A percentile compares a stretch with the other conserved stretches of the same genome.
These are phyloP conservation scores for Aquilaria malaccensis DNA, from an alignment of 345 rosid genomes.

Conservation along the genomic window DNA sequence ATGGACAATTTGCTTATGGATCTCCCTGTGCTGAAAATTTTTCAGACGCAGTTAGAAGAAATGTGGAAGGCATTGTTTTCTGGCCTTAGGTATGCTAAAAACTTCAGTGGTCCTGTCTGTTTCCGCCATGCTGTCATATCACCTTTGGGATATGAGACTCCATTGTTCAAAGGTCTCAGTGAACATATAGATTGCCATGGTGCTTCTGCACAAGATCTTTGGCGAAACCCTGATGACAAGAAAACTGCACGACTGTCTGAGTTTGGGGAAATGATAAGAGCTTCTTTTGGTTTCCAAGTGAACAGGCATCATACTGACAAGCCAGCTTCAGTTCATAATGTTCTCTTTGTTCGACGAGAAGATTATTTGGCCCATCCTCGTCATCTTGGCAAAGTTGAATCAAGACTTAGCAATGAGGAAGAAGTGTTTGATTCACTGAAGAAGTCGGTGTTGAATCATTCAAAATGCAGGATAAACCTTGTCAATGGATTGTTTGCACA, in stretches of 20 bases:
- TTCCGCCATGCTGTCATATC: constrained; percentile 73
- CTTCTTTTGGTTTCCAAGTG: constrained; percentile 65
- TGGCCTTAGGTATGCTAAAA: constrained; percentile 63
- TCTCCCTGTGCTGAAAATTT: constrained; percentile 7
- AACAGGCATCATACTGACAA: constrained; percentile 47
- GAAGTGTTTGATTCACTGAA: constrained; percentile 62
- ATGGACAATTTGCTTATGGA: constrained; percentile 4
- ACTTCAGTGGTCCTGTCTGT: constrained; percentile 73
- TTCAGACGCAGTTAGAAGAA: constrained; percentile 81
- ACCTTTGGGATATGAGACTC: constrained; percentile 87
- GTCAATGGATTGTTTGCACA: constrained; percentile 86
- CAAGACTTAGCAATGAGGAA: constrained; percentile 80
- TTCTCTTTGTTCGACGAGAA: constrained; percentile 89
- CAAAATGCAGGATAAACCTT: constrained; percentile 57
- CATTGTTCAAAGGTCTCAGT: constrained; percentile 68
- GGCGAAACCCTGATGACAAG: constrained; percentile 52
- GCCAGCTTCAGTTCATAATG: constrained; percentile 36
- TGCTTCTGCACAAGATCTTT: constrained; percentile 52
- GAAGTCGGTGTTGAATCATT: constrained; percentile 53
- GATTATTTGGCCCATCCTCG: constrained; percentile 96
- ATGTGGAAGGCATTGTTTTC: constrained; percentile 88
- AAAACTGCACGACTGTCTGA: constrained; percentile 77
- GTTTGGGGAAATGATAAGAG: constrained; percentile 92
- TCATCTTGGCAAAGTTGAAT: constrained; percentile 69
- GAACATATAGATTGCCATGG: constrained; percentile 56